Base-by-base conservation (phyloP, 2,329 filamentous ascomycete species). In the Diaporthe sp. region DNA sequence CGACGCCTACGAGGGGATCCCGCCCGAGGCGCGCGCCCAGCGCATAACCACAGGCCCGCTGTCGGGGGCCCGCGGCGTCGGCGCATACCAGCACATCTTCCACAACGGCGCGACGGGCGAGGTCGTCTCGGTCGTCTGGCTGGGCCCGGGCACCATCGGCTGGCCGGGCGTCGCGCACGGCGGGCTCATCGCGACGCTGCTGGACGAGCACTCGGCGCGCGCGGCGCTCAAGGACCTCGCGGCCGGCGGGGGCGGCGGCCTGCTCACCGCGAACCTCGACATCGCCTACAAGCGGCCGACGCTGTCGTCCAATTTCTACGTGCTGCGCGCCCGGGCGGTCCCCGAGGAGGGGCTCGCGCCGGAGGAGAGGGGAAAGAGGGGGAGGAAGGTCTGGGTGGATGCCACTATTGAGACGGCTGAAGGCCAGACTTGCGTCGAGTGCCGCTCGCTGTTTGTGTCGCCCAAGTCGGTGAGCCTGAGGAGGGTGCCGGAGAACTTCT, bases 81-180 rank as follows among this genome's bases (percentile, higher is more conserved):
- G 83, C 42, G 84, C 83, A 17, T 89, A 85, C 78, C 89, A 94
- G 85, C 87, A 89, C 78, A 83, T 93, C 2, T 95, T 94, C 80
- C 90, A 88, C 86, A 90, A 94, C 80, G 79, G 84, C 4, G 82
- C 82, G 40, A 89, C 91, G 9, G 87, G 90, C 77, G 89, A 91
- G 78, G 82, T 91, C 45, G 84, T 92, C 15, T 89, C 87, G 67
- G 86, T 95, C n/a, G 85, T 95, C 6, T 93, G 88, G 85, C 87
- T 95, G 71, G 94, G 94, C 9, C 82, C 86, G n/a, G 89, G 86
- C 1, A 80, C 93, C 28, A 86, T 88, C 64, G 93, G 94, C 5
- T 96, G 93, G 92, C 93, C 93, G 1, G 88, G 89, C 17, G 86
- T 94, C 54, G 90, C 91, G 69, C 94, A 96, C 83, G 94, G 94